Base-by-base conservation (phyloP, 306 rosid species). In the Quercus cerris region DNA sequence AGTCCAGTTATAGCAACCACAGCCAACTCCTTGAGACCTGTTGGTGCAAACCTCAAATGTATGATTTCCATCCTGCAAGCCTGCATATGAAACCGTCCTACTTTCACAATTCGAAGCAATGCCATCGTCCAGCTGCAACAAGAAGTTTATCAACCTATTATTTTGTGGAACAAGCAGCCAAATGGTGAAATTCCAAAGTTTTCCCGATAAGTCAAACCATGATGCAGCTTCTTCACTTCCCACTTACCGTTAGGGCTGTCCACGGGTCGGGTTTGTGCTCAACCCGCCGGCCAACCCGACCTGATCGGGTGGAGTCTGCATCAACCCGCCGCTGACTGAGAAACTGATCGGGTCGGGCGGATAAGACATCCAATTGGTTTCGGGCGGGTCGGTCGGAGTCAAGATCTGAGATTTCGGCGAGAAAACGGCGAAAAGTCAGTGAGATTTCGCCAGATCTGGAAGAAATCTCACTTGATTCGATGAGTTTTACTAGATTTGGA, bases 1-100 rank as follows among this genome's bases (percentile, higher is more conserved):
- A 80, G 90, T 92, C 98, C 98, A 94, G 61, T 88, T 86, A 77
- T 86, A 83, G 82, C 70, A 80, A 73, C 90, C 84, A 84, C 97
- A 94, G 72, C 81, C 88, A 84, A 81, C 63, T 76, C 89, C 90
- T 61, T 63, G 85, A 75, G 83, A 35, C 49, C 80, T 79, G 69
- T 90, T 88, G 82, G 84, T 56, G 87, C 95, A 94, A 35, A 91
- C 94, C 75, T 86, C 90, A 80, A 92, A 80, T 59, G 80, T 85
- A 81, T 94, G 98, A 58, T 86, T 83, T 77, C 98, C 98, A 81
- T 94, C 97, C 70, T 12, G 72, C 92, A 94, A 84, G 14, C 84
- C 82, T 71, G 81, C 74, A 84, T 86, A 81, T 11, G 2, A 0
- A 82, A 87, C 86, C 38, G 77, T 85, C 81, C 86, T 62, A 31